Evolutionary conservation across 1,284 basidiomycete genomes (phyloP), one percentile per base, ranked within the genome.

Genomic region (Cryptococcus depauperatus): DNA sequence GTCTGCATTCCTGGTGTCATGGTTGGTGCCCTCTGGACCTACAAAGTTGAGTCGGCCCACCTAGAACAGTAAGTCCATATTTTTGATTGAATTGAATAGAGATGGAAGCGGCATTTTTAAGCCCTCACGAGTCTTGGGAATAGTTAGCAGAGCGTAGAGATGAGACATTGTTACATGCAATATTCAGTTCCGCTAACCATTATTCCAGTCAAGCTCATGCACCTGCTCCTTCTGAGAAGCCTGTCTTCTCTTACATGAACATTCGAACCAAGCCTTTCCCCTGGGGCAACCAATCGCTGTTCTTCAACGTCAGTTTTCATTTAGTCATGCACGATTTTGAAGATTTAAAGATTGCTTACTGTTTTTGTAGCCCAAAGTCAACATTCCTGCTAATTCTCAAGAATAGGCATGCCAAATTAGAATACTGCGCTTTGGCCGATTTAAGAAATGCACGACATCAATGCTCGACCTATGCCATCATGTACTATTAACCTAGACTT

Each of bases 231-330:
- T 62, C 62, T 48, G 61, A 58, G 35, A 54, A 54, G 50, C 55
- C 61, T 42, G 52, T 57, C 18, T 69, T 68, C 61, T 59, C 61
- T 22, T 69, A 68, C 65, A 61, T 69, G 58, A 69, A 69, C 59
- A 58, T 66, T 50, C 58, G 60, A 38, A 53, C 47, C 58, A 64
- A 64, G 64, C 59, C 43, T 47, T 64, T 59, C 60, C 62, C 64
- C 35, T 69, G 67, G 67, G 67, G 67, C 47, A 65, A 56, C 50
- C 61, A 69, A 54, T 50, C 62, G 44, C 59, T 66, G 41, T 68
- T 69, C 63, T 69, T 62, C 61, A 69, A 69, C 65, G 60, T 60
- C 52, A 57, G 59, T 55, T 16, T 13, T 30, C 22, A 18, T 18
- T 21, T 34, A 21, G 10, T 16, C 19, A 6, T 11, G 14, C 28